Conservation (phyloP, 805 yeast genomes). For the Hanseniaspora nectarophila region DNA sequence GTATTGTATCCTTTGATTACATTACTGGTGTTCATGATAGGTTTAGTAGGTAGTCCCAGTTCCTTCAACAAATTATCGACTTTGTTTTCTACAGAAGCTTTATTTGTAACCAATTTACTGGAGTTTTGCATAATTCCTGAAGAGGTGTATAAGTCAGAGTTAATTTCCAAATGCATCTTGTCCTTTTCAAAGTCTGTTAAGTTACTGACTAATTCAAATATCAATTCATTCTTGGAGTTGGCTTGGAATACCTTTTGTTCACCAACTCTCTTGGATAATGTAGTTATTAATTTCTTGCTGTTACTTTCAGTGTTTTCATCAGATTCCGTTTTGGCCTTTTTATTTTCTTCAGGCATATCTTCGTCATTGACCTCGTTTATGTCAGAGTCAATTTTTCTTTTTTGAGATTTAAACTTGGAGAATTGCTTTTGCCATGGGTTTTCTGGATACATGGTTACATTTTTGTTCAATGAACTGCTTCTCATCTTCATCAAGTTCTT, state of each 20-base stretch:
- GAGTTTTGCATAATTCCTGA: slow-evolving; percentile 82
- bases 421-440: slow-evolving; percentile 36
- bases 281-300: slow-evolving; percentile 22
- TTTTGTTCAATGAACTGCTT: slow-evolving; percentile 32
- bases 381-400: slow-evolving; percentile 15
- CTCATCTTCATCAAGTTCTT: slow-evolving; percentile 63
- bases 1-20: slow-evolving; percentile 41
- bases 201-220: neutral
- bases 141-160: slow-evolving; percentile 20
- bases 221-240: slow-evolving; percentile 7
- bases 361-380: neutral
- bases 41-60: slow-evolving; percentile 65
- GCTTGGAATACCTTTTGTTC: neutral
- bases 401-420: slow-evolving; percentile 26
- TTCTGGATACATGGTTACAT: slow-evolving; percentile 35
- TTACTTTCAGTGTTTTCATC: slow-evolving; percentile 17
- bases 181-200: slow-evolving; percentile 12
- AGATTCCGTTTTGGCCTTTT: slow-evolving; percentile 18
- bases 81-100: slow-evolving; percentile 61
- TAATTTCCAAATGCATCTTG: slow-evolving; percentile 6
- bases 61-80: slow-evolving; percentile 58
- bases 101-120: slow-evolving; percentile 60
- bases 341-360: slow-evolving; percentile 13
- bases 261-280: neutral
- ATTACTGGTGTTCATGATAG: slow-evolving; percentile 74